Base-by-base conservation (phyloP, 495 filamentous ascomycete genomes). In the Glarea lozoyensis region DNA sequence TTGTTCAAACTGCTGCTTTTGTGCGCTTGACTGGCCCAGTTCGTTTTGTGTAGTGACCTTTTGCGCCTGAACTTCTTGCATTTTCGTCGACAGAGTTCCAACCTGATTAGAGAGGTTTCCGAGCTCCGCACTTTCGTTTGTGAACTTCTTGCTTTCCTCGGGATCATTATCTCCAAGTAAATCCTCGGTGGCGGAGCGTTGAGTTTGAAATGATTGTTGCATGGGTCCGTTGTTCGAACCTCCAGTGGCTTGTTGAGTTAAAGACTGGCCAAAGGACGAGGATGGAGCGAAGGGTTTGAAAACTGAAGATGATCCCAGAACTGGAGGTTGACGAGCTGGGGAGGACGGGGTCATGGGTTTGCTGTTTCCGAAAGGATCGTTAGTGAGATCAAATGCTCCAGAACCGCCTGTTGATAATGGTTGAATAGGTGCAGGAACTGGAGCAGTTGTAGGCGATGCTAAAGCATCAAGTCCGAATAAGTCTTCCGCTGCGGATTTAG, bases 91-190 rank as follows among this genome's bases (percentile, higher is more conserved):
- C 43, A 98, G 63, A 5, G 80, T 86, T 4, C 87, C 81, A 43
- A 98, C 84, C 60, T 97, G 90, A 59, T 94, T 97, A 4, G 88
- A 95, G 42, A 98, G 63, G 55, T 98, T 98, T 21, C 88, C 92
- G n/a, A 97, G 70, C 55, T 98, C 92, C 1, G 83, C 81, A 3
- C 88, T 92, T 60, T 98, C 92, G 45, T 78, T 79, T 0, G 79
- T 89, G 35, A 97, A 63, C 55, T 82, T 90, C 58, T 84, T 93
- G 57, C 78, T 88, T 37, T 88, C 75, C 58, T 95, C 89, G 2
- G 86, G 86, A 45, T 97, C 92, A 43, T 82, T 83, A 48, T 95
- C 92, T 16, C 93, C 92, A 9, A 97, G 76, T n/a, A 98, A 71
- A 63, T 97, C 93, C 52, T 97, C 89, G 46, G 84, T 72, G 13